Percentiles rank a stretch among this genome's conserved stretches.
These are phyloP conservation scores for Fraxinus albicans DNA, from an alignment of 305 asterid species.

Conservation along the genomic window DNA sequence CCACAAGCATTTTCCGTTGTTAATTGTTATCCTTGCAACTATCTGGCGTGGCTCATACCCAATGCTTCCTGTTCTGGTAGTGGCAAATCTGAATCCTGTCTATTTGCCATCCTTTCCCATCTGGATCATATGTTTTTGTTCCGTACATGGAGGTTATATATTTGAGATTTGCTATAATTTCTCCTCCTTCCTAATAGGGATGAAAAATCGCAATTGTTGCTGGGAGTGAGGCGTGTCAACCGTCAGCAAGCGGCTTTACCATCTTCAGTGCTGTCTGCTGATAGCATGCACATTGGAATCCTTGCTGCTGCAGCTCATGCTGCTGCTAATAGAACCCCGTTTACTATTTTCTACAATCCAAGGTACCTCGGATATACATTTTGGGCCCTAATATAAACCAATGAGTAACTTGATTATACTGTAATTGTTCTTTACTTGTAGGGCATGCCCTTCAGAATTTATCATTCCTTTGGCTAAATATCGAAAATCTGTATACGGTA, in stretches of 20 bases:
- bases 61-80: neutral
- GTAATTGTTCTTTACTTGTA: constrained; percentile 24
- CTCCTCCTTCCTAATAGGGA: constrained; percentile 42
- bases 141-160: neutral
- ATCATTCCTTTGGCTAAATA: constrained; percentile 71
- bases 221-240: constrained; percentile 90
- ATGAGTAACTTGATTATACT: neutral
- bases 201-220: constrained; percentile 71
- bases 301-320: constrained; percentile 99
- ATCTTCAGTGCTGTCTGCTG: constrained; percentile 88
- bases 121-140: neutral
- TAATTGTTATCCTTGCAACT: neutral
- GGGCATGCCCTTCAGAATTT: constrained; percentile 94
- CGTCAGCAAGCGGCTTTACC: constrained; percentile 82
- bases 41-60: neutral
- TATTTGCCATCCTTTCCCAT: neutral
- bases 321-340: constrained; percentile 76
- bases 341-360: constrained; percentile 88
- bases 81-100: neutral
- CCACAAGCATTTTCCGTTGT: no score
- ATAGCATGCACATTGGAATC: constrained; percentile 96
- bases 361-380: constrained; percentile 40
- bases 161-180: neutral
- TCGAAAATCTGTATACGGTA: constrained; percentile 66
- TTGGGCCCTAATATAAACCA: neutral